Percentiles rank a stretch among this genome's conserved stretches.
phyloP scores from a whole-genome alignment of 2,329 filamentous ascomycete species.

The Fusarium nematophilum region DNA sequence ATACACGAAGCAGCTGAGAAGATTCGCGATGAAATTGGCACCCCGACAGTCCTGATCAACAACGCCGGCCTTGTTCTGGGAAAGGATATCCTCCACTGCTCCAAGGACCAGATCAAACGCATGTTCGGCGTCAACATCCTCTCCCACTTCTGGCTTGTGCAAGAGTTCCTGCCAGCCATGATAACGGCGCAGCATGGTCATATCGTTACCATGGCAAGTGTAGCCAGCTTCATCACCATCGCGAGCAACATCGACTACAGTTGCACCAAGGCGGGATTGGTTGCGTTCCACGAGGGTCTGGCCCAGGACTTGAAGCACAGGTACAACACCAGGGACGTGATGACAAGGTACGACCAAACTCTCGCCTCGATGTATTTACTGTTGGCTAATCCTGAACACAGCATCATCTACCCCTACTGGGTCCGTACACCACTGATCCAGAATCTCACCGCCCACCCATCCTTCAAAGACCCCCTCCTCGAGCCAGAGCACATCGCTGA shows the following conservation, averaged over 20 bases:
- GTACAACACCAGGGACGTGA: constrained; percentile 68
- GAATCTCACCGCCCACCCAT: constrained; percentile 28
- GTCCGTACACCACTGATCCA: constrained; percentile 34
- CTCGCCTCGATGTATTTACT: background rate
- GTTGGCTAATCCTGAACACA: background rate
- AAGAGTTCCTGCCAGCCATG: constrained; percentile 73
- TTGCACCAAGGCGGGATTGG: constrained; percentile 69
- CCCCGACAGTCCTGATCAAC: constrained; percentile 29
- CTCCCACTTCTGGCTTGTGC: constrained; percentile 69
- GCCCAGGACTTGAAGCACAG: constrained; percentile 63
- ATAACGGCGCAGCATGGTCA: constrained; percentile 71
- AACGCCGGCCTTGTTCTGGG: constrained; percentile 20
- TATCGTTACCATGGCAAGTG: constrained; percentile 74
- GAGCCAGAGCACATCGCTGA: constrained; percentile 50
- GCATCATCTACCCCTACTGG: constrained; percentile 62
- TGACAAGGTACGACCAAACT: constrained; percentile 58
- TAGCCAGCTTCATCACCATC: constrained; percentile 67
- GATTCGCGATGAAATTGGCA: constrained; percentile 16
- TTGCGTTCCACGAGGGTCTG: constrained; percentile 73
- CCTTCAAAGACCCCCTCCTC: constrained; percentile 27
- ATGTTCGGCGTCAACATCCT: constrained; percentile 71
- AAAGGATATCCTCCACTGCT: constrained; percentile 2
- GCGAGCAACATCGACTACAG: constrained; percentile 73
- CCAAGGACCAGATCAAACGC: background rate
- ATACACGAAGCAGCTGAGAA: constrained; percentile 8